Base-by-base conservation (phyloP, 2,329 filamentous ascomycete genomes). In the Pleomassaria siparia region DNA sequence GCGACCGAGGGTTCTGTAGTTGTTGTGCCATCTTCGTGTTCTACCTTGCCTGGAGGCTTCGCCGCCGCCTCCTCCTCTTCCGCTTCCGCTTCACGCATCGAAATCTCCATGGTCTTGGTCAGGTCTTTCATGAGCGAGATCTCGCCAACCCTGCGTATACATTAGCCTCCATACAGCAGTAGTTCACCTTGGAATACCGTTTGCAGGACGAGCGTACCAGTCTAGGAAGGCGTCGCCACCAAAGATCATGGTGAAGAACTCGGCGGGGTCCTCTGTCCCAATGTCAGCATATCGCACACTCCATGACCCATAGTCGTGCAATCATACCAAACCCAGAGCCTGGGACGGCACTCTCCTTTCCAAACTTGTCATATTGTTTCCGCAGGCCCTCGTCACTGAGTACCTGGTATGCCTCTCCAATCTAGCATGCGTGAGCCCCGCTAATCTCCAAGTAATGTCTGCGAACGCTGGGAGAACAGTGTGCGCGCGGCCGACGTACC, bases 241-340 rank as follows among this genome's bases (percentile, higher is more conserved):
- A 67, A 99, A 99, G 61, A 99, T 99, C 78, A 91, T 95, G 64
- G 88, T 88, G 76, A 99, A 99, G 81, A 99, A 99, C 74, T 99
- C 94, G 55, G 91, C 82, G 1, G 94, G 94, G 71, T 99, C 94
- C 78, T 87, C 83, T 83, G 66, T 46, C 21, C n/a, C 44, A 36
- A 63, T 43, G 66, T 60, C 54, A 37, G 21, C 28, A n/a, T 47
- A 62, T n/a, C 12, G 10, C 8, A 6, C 13, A 15, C n/a, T 20
- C 18, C 37, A 4, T 16, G 11, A 3, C 4, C 8, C 4, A 26
- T 4, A 13, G 13, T 10, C 25, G 25, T 7, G 25, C 20, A 28
- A 30, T 55, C 76, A 46, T 70, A 81, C 89, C 89, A 71, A 99
- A 99, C 53, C 94, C 94, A 63, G 90, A 88, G 62, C 86, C 84